Conservation (phyloP, 345 rosid genomes). For the Adansonia digitata region DNA sequence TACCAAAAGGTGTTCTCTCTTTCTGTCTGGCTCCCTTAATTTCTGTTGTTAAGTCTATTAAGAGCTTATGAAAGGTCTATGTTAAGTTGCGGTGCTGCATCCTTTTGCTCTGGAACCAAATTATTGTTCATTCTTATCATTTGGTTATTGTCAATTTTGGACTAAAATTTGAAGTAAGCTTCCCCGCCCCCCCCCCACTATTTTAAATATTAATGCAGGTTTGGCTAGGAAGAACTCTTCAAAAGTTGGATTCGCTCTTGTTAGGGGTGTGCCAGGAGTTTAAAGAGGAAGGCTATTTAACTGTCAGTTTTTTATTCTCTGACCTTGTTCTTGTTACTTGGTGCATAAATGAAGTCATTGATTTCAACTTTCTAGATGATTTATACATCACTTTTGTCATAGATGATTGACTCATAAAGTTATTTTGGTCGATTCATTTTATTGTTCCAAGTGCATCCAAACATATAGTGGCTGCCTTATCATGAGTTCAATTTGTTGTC, state of each 20-base stretch:
- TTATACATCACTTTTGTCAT: background rate
- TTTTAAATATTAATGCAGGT: slow-evolving; percentile 47
- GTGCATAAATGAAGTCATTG: slow-evolving; percentile 2
- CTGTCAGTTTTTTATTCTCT: slow-evolving; percentile 50
- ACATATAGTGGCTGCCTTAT: background rate
- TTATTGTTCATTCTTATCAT: slow-evolving; percentile 3
- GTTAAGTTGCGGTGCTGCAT: background rate
- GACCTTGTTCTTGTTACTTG: background rate
- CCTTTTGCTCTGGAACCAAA: background rate
- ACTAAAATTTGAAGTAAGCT: slow-evolving; percentile 14
- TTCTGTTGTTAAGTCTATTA: background rate
- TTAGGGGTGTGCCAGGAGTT: slow-evolving; percentile 94
- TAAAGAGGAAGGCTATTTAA: slow-evolving; percentile 77
- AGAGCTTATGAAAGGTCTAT: background rate
- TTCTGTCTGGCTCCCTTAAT: background rate
- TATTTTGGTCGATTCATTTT: background rate
- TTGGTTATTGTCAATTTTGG: background rate
- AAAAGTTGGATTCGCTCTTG: slow-evolving; percentile 86
- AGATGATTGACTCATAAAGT: background rate
- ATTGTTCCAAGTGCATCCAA: background rate
- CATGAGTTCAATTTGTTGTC: background rate
- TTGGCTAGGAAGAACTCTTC: slow-evolving; percentile 98
- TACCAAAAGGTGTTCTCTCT: background rate
- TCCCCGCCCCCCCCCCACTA: slow-evolving; percentile 14
- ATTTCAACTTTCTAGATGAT: slow-evolving; percentile 6